Conservation (phyloP, 257 asterid species). For the Jacaranda mimosifolia region DNA sequence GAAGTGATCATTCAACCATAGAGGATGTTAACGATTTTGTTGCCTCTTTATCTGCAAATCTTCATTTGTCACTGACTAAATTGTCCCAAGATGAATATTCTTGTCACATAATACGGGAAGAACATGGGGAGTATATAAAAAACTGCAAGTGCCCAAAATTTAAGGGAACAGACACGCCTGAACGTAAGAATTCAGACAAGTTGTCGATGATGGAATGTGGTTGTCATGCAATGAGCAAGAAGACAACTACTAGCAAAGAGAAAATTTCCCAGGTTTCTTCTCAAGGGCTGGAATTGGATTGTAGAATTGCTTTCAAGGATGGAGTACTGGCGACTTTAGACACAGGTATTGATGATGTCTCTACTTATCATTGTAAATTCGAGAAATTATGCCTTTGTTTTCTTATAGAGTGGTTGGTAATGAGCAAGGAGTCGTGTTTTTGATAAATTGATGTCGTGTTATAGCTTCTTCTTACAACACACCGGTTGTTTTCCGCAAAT, state of each 20-base stretch:
- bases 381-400: constrained; percentile 83
- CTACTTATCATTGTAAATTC: constrained; percentile 73
- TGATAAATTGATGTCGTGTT: constrained; percentile 35
- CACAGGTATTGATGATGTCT: constrained; percentile 40
- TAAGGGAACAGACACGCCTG: constrained; percentile 28
- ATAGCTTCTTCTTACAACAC: constrained; percentile 29
- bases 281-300: constrained; percentile 32
- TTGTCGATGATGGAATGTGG: constrained; percentile 55
- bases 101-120: constrained; percentile 18
- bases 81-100: constrained; percentile 40
- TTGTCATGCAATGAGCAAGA: constrained; percentile 52
- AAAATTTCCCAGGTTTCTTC: constrained; percentile 22
- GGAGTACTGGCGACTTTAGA: constrained; percentile 64
- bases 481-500: constrained; percentile 39
- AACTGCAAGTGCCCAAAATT: constrained; percentile 31
- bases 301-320: constrained; percentile 60
- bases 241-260: constrained; percentile 26
- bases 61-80: constrained; percentile 65
- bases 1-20: constrained; percentile 44
- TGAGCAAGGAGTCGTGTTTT: constrained; percentile 45
- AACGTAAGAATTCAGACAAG: constrained; percentile 35
- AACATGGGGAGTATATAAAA: constrained; percentile 33
- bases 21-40: constrained; percentile 82
- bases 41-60: constrained; percentile 72
- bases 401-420: constrained; percentile 76